Percentiles rank a stretch among this genome's conserved stretches.
Evolutionary conservation across 768 basidiomycete species (phyloP).

Genomic region (Calocera viscosa): DNA sequence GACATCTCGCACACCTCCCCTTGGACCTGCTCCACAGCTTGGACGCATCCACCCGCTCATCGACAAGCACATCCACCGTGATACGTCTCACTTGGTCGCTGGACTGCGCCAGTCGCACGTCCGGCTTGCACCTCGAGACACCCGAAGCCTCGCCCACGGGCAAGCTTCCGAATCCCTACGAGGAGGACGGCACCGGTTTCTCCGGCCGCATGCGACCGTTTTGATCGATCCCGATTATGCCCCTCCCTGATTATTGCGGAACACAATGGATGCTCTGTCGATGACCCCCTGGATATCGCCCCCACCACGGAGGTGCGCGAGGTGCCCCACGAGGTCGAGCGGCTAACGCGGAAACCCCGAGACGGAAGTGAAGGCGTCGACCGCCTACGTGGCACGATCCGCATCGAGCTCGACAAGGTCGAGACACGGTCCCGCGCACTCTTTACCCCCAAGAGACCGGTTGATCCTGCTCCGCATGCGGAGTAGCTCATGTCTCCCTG

Average conservation of each 20-base stretch:
- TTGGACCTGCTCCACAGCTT: neutral
- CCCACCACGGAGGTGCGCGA: neutral
- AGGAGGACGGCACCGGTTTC: neutral
- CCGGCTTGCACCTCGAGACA: neutral
- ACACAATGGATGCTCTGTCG: neutral
- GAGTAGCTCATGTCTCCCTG: slow-evolving; percentile 2
- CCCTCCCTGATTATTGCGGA: neutral
- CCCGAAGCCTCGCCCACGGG: neutral
- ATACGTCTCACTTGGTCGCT: neutral
- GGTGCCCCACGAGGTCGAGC: slow-evolving; percentile 1
- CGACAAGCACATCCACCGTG: slow-evolving; percentile 5
- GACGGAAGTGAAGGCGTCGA: neutral
- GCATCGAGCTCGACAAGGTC: slow-evolving; percentile 6
- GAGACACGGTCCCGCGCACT: slow-evolving; percentile 9
- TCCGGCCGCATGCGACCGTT: slow-evolving; percentile 4
- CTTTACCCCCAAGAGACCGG: neutral
- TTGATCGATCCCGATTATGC: neutral
- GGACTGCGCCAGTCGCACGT: slow-evolving; percentile 1
- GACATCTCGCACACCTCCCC: slow-evolving; percentile 2
- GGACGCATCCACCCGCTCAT: slow-evolving; percentile 1
- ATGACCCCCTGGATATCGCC: neutral
- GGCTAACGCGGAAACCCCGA: neutral
- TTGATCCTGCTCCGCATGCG: slow-evolving; percentile 5
- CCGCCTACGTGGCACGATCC: neutral
- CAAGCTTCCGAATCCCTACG: neutral